These are phyloP conservation scores for Caloboletus inedulis DNA, from an alignment of 1,284 basidiomycete genomes.

Conservation along the genomic window DNA sequence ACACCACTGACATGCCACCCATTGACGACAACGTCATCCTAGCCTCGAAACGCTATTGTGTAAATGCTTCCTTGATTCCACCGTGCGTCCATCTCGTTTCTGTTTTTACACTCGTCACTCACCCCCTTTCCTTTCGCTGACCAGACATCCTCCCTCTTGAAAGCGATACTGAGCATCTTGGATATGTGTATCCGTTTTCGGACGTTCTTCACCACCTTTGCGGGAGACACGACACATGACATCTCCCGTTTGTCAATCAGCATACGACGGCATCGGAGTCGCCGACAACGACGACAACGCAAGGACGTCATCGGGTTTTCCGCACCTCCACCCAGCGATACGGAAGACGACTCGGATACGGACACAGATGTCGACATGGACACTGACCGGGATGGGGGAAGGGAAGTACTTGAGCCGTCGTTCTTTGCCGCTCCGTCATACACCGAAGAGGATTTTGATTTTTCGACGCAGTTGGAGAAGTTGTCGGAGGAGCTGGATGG, in stretches of 20 bases:
- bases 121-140: background rate
- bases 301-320: slow-evolving; percentile 64
- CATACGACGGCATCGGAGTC: slow-evolving; percentile 57
- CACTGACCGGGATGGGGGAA: slow-evolving; percentile 25
- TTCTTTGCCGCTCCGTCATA: slow-evolving; percentile 42
- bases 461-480: slow-evolving; percentile 51
- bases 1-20: background rate
- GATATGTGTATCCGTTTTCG: slow-evolving; percentile 72
- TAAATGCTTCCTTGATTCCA: slow-evolving; percentile 63
- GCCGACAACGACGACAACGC: slow-evolving; percentile 49
- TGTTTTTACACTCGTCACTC: background rate
- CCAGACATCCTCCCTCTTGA: slow-evolving; percentile 62
- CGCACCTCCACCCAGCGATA: slow-evolving; percentile 28
- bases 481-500: slow-evolving; percentile 68
- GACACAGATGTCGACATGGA: slow-evolving; percentile 38
- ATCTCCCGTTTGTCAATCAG: slow-evolving; percentile 56
- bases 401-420: slow-evolving; percentile 38
- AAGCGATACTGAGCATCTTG: slow-evolving; percentile 64
- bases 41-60: slow-evolving; percentile 63
- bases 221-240: slow-evolving; percentile 57
- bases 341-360: slow-evolving; percentile 48
- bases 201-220: slow-evolving; percentile 57
- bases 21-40: background rate
- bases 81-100: slow-evolving; percentile 44
- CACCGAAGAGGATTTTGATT: slow-evolving; percentile 38